A percentile compares a stretch with the other conserved stretches of the same genome.
These are phyloP conservation scores for Pseudogymnoascus sp. DNA, from an alignment of 2,329 filamentous ascomycete genomes.

Conservation along the genomic window DNA sequence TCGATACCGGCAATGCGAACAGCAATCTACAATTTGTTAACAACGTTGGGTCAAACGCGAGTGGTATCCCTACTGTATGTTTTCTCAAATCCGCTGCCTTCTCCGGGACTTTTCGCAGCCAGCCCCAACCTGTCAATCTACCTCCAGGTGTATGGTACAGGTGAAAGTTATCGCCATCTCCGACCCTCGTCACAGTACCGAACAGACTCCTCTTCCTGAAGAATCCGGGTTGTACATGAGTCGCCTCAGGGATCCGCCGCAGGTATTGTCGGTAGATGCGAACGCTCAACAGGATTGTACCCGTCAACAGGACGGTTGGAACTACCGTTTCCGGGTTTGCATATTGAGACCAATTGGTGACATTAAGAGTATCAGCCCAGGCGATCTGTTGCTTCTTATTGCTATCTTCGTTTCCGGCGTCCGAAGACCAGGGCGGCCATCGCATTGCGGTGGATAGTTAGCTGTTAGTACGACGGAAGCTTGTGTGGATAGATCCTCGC, in stretches of 20 bases:
- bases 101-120: constrained; percentile 65
- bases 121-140: constrained; percentile 80
- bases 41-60: constrained; percentile 1
- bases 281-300: constrained; percentile 43
- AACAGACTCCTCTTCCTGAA: constrained; percentile 71
- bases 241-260: constrained; percentile 71
- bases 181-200: constrained; percentile 84
- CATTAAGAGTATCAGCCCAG: constrained; percentile 37
- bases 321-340: constrained; percentile 46
- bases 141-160: constrained; percentile 94
- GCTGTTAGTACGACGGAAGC: not conserved
- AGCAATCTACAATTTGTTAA: constrained; percentile 52
- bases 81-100: constrained; percentile 61
- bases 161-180: constrained; percentile 93
- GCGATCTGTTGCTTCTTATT: constrained; percentile 29
- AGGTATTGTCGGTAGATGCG: constrained; percentile 67
- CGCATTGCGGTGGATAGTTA: constrained; percentile 30
- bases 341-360: constrained; percentile 45
- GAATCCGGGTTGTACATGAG: constrained; percentile 64
- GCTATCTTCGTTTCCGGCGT: constrained; percentile 19
- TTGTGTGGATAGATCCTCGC: not conserved
- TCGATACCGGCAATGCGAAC: constrained; percentile 87
- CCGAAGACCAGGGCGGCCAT: constrained; percentile 40
- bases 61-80: constrained; percentile 54
- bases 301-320: constrained; percentile 45